A percentile compares a stretch with the other conserved stretches of the same genome.
Conservation (phyloP, 257 asterid species). For the Lithospermum erythrorhizon region DNA sequence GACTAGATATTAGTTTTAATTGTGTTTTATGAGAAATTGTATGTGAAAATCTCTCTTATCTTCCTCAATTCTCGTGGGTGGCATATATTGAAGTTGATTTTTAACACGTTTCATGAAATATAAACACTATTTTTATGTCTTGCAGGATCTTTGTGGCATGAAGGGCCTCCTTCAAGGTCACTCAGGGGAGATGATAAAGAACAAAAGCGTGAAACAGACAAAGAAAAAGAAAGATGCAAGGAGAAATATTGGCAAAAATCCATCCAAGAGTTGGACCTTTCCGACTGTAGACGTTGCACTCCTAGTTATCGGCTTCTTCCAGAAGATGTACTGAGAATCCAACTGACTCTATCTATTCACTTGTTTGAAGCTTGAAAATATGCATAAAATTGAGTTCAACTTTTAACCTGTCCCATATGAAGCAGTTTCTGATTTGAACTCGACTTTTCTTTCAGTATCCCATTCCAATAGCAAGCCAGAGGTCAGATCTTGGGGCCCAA, state of each 20-base stretch:
- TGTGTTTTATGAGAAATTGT: not conserved
- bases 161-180: constrained; percentile 64
- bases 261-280: constrained; percentile 93
- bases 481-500: constrained; percentile 81
- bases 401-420: not conserved
- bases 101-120: constrained; percentile 11
- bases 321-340: constrained; percentile 60
- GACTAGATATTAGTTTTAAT: constrained; percentile 3
- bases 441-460: constrained; percentile 62
- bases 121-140: constrained; percentile 11
- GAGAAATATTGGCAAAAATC: constrained; percentile 87
- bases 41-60: not conserved
- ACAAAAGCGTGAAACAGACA: constrained; percentile 70
- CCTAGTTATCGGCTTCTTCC: constrained; percentile 99
- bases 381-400: not conserved
- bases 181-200: constrained; percentile 62
- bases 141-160: constrained; percentile 74
- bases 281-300: constrained; percentile 66
- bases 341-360: constrained; percentile 1
- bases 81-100: not conserved
- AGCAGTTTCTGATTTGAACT: constrained; percentile 6
- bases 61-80: not conserved
- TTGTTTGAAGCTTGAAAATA: constrained; percentile 2
- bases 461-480: constrained; percentile 76
- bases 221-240: constrained; percentile 70